Percentiles rank a stretch among this genome's conserved stretches.
These are phyloP conservation scores for Yamadazyma mexicana DNA, from an alignment of 1,139 yeast genomes.

Conservation along the genomic window DNA sequence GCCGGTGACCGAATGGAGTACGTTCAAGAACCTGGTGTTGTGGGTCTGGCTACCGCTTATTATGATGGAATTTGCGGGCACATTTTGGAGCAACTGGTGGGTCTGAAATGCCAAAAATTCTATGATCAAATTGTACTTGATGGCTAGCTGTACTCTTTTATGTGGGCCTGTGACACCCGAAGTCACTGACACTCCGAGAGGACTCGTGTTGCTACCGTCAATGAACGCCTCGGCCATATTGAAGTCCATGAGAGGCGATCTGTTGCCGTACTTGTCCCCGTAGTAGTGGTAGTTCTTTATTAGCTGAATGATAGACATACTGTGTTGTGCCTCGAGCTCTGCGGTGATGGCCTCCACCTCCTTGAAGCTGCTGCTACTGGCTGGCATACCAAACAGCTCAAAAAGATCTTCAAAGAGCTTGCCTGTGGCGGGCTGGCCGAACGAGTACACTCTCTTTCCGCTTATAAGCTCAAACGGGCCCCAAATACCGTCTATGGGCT, in stretches of 20 bases:
- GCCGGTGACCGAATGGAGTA: slow-evolving; percentile 25
- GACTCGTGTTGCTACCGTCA: slow-evolving; percentile 39
- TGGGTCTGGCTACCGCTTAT: slow-evolving; percentile 55
- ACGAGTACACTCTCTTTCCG: slow-evolving; percentile 39
- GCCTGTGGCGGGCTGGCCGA: slow-evolving; percentile 62
- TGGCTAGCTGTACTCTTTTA: slow-evolving; percentile 20
- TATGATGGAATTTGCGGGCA: slow-evolving; percentile 22
- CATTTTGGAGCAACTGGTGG: slow-evolving; percentile 29
- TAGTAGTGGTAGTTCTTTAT: slow-evolving; percentile 43
- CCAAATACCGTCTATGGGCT: slow-evolving; percentile 49
- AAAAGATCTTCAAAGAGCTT: slow-evolving; percentile 48
- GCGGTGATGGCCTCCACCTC: slow-evolving; percentile 32
- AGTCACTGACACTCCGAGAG: slow-evolving; percentile 16
- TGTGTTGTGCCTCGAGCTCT: slow-evolving; percentile 16
- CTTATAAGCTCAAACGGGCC: slow-evolving; percentile 48
- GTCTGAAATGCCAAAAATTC: slow-evolving; percentile 57
- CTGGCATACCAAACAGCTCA: slow-evolving; percentile 22
- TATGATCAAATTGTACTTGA: slow-evolving; percentile 43
- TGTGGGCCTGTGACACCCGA: neutral
- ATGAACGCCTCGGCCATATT: slow-evolving; percentile 47
- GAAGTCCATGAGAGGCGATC: slow-evolving; percentile 56
- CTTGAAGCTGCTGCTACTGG: slow-evolving; percentile 21
- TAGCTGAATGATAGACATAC: slow-evolving; percentile 28
- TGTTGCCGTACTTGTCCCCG: slow-evolving; percentile 57
- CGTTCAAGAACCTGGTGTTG: slow-evolving; percentile 39